Evolutionary conservation across 1,284 basidiomycete species (phyloP).

Genomic region (Apiotrichum laibachii): DNA sequence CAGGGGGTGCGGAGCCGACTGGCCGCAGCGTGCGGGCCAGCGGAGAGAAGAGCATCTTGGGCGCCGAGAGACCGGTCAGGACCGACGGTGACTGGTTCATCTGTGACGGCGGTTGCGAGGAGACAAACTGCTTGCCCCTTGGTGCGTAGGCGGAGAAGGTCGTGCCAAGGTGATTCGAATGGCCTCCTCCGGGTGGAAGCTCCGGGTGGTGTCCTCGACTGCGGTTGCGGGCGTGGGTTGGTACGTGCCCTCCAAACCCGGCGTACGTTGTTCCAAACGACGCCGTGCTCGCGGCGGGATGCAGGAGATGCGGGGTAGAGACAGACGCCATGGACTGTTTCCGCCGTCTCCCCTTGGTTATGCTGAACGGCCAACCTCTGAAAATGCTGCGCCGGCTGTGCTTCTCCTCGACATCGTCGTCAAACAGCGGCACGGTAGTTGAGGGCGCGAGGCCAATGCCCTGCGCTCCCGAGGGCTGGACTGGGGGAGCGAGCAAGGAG

Average conservation of each 20-base stretch:
- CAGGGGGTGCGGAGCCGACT: not conserved
- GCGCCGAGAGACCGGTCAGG: conserved; percentile 36
- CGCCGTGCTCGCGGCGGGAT: not conserved
- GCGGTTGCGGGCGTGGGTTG: not conserved
- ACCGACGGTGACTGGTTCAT: conserved; percentile 37
- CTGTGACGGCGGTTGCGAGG: not conserved
- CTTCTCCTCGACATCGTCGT: not conserved
- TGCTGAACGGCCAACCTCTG: conserved; percentile 7
- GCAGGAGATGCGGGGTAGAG: conserved; percentile 10
- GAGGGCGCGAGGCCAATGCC: conserved; percentile 18
- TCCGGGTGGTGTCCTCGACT: not conserved
- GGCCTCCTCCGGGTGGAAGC: not conserved
- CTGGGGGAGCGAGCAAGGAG: conserved; percentile 1
- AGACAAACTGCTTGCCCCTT: not conserved
- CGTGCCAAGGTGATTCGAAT: not conserved
- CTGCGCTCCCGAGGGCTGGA: conserved; percentile 19
- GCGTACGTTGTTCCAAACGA: conserved; percentile 3
- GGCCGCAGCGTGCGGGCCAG: conserved; percentile 30
- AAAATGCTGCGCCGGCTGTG: conserved; percentile 7
- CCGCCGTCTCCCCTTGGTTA: not conserved
- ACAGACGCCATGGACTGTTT: conserved; percentile 3
- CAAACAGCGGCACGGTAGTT: not conserved
- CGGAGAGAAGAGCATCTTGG: conserved; percentile 44
- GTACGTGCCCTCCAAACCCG: not conserved
- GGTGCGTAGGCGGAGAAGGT: not conserved